phyloP scores from a whole-genome alignment of 2,329 filamentous ascomycete species.

The Rhynchosporium secalis region DNA sequence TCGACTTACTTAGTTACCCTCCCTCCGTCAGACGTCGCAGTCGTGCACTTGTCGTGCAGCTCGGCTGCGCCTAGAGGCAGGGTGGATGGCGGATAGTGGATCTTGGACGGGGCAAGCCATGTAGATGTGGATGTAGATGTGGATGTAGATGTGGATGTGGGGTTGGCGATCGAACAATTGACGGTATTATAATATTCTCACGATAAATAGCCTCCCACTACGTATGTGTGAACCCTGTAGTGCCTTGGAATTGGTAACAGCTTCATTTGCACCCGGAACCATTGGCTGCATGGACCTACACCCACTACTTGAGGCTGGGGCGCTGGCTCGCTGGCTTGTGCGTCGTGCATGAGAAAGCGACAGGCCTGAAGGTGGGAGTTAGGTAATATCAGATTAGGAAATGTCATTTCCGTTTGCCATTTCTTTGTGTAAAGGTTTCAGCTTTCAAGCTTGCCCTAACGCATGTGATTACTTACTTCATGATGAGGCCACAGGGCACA shows the following conservation, averaged over 20 bases:
- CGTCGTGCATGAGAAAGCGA: constrained; percentile 1
- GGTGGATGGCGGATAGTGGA: no score
- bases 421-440: constrained; percentile 13
- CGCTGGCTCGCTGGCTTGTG: not conserved
- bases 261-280: not conserved
- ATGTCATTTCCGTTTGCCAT: constrained; percentile 9
- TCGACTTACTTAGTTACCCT: no score
- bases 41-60: no score
- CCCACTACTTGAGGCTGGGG: not conserved
- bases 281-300: not conserved
- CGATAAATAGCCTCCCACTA: not conserved
- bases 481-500: no score
- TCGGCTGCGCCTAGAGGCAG: no score
- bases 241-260: constrained; percentile 19
- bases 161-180: no score
- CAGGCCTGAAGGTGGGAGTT: constrained; percentile 13
- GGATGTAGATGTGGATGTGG: no score
- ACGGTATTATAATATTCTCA: not conserved
- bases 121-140: no score
- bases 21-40: no score
- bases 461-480: no score
- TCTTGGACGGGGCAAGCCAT: no score
- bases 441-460: not conserved
- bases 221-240: constrained; percentile 11
- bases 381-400: constrained; percentile 18